phyloP scores from a whole-genome alignment of 169 alveolate genomes.

The Eimeria maxima region DNA sequence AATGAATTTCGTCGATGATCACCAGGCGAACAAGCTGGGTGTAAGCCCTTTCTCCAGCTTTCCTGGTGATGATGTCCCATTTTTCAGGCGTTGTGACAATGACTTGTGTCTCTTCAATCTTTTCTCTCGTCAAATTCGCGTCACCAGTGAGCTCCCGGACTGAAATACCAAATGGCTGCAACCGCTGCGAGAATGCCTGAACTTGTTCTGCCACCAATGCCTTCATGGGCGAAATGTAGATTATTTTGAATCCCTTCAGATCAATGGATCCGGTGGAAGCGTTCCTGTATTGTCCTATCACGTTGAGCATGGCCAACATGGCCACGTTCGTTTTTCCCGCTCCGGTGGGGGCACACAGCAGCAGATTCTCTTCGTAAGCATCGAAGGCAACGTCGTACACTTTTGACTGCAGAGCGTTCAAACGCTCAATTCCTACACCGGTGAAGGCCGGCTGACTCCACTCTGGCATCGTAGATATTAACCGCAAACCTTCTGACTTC shows the following conservation, averaged over 20 bases:
- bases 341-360: slow-evolving; percentile 99
- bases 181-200: slow-evolving; percentile 78
- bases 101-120: slow-evolving; percentile 98
- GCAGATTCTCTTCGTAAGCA: slow-evolving; percentile 96
- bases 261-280: slow-evolving; percentile 87
- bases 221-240: slow-evolving; percentile 99
- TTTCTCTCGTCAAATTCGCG: slow-evolving; percentile 91
- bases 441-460: slow-evolving; percentile 97
- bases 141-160: slow-evolving; percentile 85
- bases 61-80: slow-evolving; percentile 99
- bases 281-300: slow-evolving; percentile 88
- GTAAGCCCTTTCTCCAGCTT: slow-evolving; percentile 96
- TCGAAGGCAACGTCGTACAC: slow-evolving; percentile 97
- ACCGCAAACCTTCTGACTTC: slow-evolving; percentile 42
- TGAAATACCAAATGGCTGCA: slow-evolving; percentile 83
- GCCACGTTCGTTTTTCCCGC: slow-evolving; percentile 99
- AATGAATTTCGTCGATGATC: slow-evolving; percentile 99
- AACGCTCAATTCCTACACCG: slow-evolving; percentile 87
- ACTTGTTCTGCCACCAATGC: slow-evolving; percentile 98
- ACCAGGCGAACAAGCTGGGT: slow-evolving; percentile 97
- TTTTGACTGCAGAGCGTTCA: slow-evolving; percentile 97
- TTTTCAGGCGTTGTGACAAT: slow-evolving; percentile 99
- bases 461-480: slow-evolving; percentile 94
- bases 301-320: slow-evolving; percentile 97
- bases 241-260: slow-evolving; percentile 95